These are phyloP conservation scores for Pyrenophora teres DNA, from an alignment of 2,329 filamentous ascomycete genomes.

Conservation along the genomic window DNA sequence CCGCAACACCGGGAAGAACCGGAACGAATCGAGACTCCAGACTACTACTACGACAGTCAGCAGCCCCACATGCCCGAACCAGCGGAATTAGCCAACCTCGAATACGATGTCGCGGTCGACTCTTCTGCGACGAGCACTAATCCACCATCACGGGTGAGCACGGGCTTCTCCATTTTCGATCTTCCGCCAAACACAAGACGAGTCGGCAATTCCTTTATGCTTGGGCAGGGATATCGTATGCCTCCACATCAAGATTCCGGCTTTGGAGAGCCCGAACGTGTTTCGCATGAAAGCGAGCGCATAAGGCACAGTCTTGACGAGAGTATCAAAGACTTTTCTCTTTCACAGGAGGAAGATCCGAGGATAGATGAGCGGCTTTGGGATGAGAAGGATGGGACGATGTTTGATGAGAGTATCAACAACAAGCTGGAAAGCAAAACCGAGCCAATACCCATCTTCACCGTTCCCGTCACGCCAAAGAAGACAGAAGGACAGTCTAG, in stretches of 20 bases:
- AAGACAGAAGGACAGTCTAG: conserved; percentile 4
- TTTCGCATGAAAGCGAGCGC: conserved; percentile 30
- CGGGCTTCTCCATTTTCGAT: conserved; percentile 36
- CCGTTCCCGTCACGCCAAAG: conserved; percentile 1
- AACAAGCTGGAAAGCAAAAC: conserved; percentile 21
- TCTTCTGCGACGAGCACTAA: conserved; percentile 31
- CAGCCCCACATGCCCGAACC: conserved; percentile 26
- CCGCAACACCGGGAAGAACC: conserved; percentile 11
- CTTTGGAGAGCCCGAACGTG: conserved; percentile 29
- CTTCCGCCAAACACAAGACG: conserved; percentile 20
- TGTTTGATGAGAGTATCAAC: conserved; percentile 27
- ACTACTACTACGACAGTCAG: conserved; percentile 15
- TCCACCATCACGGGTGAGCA: conserved; percentile 31
- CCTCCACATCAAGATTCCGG: conserved; percentile 46
- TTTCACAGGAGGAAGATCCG: conserved; percentile 21
- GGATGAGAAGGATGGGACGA: conserved; percentile 29
- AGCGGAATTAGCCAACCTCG: conserved; percentile 34
- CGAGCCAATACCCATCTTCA: conserved; percentile 8
- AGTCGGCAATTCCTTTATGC: conserved; percentile 25
- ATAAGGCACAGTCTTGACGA: conserved; percentile 35
- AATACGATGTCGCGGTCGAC: conserved; percentile 39
- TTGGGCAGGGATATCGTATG: conserved; percentile 30
- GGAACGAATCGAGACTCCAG: conserved; percentile 5
- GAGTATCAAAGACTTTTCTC: conserved; percentile 23
- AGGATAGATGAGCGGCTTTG: conserved; percentile 31